Conservation (phyloP, 352 stramenopile genomes). For the Phytophthora capsici region DNA sequence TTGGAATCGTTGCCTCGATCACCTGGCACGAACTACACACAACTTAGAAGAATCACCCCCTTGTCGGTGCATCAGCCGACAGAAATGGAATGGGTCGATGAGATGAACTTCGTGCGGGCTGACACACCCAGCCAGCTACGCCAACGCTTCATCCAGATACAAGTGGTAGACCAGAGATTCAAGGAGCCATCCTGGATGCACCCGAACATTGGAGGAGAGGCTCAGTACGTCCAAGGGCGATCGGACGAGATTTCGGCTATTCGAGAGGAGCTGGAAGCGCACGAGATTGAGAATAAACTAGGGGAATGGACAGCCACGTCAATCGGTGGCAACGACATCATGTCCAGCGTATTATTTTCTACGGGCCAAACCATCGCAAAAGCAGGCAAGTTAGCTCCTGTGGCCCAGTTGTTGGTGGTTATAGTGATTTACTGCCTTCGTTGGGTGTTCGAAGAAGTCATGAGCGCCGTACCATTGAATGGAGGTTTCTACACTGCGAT, state of each 20-base stretch:
- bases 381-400: slow-evolving; percentile 77
- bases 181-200: slow-evolving; percentile 73
- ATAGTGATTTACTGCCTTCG: slow-evolving; percentile 60
- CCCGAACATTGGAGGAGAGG: slow-evolving; percentile 64
- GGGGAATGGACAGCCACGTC: slow-evolving; percentile 81
- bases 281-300: slow-evolving; percentile 43
- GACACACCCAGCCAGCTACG: slow-evolving; percentile 56
- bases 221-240: slow-evolving; percentile 41
- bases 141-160: slow-evolving; percentile 66
- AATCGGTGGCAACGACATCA: slow-evolving; percentile 92
- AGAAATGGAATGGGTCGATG: slow-evolving; percentile 24
- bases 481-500: slow-evolving; percentile 91
- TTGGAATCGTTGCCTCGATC: neutral
- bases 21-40: neutral
- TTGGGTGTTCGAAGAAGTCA: slow-evolving; percentile 87
- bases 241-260: slow-evolving; percentile 41
- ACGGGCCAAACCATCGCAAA: slow-evolving; percentile 48
- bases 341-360: slow-evolving; percentile 86
- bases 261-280: slow-evolving; percentile 26
- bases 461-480: slow-evolving; percentile 86
- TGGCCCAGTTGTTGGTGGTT: slow-evolving; percentile 73
- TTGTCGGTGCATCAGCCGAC: neutral
- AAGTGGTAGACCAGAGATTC: slow-evolving; percentile 60
- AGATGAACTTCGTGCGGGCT: slow-evolving; percentile 41
- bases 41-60: neutral